Evolutionary conservation across 2,329 filamentous ascomycete genomes (phyloP), one percentile per base, ranked within the genome.

Genomic region (Aspergillus flavus): DNA sequence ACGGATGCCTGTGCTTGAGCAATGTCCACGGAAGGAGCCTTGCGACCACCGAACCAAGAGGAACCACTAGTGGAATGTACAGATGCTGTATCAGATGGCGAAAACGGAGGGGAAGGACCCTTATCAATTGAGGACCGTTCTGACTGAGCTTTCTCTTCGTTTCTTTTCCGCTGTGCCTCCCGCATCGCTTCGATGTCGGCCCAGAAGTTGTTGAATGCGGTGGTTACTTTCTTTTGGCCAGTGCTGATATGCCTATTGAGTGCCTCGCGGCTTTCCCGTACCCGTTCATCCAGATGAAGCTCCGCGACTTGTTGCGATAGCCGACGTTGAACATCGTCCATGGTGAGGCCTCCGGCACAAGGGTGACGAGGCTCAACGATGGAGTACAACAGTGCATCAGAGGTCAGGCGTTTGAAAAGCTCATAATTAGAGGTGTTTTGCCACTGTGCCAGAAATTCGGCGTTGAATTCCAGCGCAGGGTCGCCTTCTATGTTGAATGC

Each of bases 341-440:
- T 93, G 1, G 91, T 94, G 23, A 99, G 84, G 0, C 93, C 94
- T 30, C 95, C 95, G 1, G 94, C 94, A 76, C 92, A 97, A 4
- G 95, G 95, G 77, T 99, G 95, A 65, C 89, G 90, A 1, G 95
- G 95, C 73, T 96, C 93, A 16, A 96, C 91, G 66, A 99, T 92
- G 69, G 97, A 94, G 74, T 98, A 99, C 19, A 99, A 85, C 72
- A 97, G 91, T 19, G 89, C 89, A 73, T 97, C 94, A 2, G 77
- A 78, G 1, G 90, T 92, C 70, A 91, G 82, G 16, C 86, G 83
- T 67, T 94, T 85, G 87, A 96, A 99, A 64, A 99, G 90, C 57
- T 91, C 87, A 78, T 95, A 97, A 75, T 98, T 98, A 66, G 96
- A 91, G 0, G 94, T 97, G 65, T 85, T 86, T 70, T 87, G 87